phyloP scores from a whole-genome alignment of 2,329 filamentous ascomycete species.

The Aureobasidium sp. region DNA sequence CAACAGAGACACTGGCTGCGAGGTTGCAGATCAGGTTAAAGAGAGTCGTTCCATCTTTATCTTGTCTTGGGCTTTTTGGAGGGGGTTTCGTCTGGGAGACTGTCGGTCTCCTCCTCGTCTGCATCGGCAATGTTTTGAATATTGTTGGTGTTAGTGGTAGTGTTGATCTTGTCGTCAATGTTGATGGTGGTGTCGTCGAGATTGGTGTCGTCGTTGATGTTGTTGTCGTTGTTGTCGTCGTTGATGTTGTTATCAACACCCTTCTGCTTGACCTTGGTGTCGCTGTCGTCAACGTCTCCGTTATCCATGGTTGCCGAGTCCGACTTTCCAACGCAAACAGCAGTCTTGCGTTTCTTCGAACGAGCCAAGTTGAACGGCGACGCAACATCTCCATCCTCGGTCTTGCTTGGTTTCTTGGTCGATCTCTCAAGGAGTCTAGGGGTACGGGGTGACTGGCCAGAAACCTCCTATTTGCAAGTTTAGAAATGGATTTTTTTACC shows the following conservation, averaged over 20 bases:
- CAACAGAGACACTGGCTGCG: not conserved
- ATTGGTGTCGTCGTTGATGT: too few species aligned
- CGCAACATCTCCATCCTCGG: not conserved
- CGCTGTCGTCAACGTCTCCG: too few species aligned
- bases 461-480: too few species aligned
- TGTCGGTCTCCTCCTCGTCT: not conserved
- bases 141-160: too few species aligned
- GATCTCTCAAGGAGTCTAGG: too few species aligned
- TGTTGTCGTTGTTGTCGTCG: not conserved
- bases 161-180: too few species aligned
- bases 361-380: not conserved
- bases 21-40: not conserved
- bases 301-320: not conserved
- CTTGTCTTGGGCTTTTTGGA: not conserved
- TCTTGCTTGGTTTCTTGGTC: not conserved
- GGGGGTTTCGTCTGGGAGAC: not conserved
- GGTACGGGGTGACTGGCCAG: too few species aligned
- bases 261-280: not conserved
- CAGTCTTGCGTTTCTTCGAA: not conserved
- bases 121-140: not conserved
- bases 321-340: not conserved
- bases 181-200: too few species aligned
- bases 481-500: too few species aligned
- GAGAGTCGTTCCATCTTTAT: not conserved
- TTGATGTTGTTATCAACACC: not conserved